Percentiles rank a stretch among this genome's conserved stretches.
phyloP scores from a whole-genome alignment of 2,329 filamentous ascomycete genomes.

The Xylaria sp. region DNA sequence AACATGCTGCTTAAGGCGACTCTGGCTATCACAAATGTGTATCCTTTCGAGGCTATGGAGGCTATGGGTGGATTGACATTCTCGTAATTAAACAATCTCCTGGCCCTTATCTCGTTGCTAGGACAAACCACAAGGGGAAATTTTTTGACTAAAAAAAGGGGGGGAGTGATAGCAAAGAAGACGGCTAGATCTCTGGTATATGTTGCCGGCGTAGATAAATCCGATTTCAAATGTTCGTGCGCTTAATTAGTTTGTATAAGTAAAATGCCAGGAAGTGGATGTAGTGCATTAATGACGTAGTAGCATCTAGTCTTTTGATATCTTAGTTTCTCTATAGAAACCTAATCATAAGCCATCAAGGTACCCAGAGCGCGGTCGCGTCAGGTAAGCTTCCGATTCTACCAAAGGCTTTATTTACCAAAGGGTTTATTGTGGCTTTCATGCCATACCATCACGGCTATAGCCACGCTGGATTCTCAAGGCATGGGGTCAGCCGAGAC shows the following conservation, averaged over 20 bases:
- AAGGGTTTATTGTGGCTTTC: neutral
- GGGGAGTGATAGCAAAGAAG: too few relatives aligned
- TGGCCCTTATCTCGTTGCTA: too few relatives aligned
- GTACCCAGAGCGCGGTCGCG: neutral
- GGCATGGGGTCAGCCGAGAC: neutral
- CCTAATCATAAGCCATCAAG: neutral
- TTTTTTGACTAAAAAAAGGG: too few relatives aligned
- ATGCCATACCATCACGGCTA: neutral
- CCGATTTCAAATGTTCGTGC: too few relatives aligned
- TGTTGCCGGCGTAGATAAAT: too few relatives aligned
- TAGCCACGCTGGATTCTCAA: neutral
- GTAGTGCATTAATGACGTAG: neutral
- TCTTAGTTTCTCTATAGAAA: conserved; percentile 5
- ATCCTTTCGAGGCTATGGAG: too few relatives aligned
- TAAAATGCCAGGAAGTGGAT: neutral
- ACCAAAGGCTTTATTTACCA: neutral
- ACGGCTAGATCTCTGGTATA: too few relatives aligned
- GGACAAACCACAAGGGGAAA: too few relatives aligned
- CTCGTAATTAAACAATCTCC: too few relatives aligned
- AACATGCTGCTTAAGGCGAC: too few relatives aligned
- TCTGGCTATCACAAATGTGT: too few relatives aligned
- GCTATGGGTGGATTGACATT: too few relatives aligned
- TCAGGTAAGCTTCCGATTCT: neutral
- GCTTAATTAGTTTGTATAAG: neutral
- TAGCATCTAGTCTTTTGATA: neutral